Percentiles rank a stretch among this genome's conserved stretches.
Evolutionary conservation across 176 grass and related monocot species (phyloP).

Genomic region (Triticum monococcum): DNA sequence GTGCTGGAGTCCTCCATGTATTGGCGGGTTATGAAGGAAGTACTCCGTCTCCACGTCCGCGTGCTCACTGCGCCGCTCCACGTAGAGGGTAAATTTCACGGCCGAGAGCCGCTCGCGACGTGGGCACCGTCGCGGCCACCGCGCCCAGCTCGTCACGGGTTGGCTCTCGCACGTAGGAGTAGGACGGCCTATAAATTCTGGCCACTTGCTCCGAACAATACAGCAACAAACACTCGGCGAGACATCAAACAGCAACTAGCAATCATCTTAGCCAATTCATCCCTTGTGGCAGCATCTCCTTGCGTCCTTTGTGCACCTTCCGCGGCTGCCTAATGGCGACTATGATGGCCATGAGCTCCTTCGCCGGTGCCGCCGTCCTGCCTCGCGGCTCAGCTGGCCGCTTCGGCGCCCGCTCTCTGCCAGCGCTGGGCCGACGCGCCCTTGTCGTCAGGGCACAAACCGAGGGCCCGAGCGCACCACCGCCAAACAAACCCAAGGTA

Average conservation of each 20-base stretch:
- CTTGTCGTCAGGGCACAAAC: background rate
- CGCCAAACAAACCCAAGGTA: background rate
- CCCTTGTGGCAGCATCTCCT: background rate
- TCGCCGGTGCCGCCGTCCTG: background rate
- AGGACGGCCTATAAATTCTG: background rate
- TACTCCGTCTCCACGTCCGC: background rate
- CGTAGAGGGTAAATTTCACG: background rate
- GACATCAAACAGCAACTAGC: background rate
- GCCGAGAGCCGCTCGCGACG: background rate
- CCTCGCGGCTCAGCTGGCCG: background rate
- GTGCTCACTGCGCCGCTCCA: background rate
- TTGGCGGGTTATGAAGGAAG: background rate
- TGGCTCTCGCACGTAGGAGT: background rate
- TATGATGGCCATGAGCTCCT: background rate
- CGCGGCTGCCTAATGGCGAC: background rate
- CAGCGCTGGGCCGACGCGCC: background rate
- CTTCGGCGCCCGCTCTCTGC: background rate
- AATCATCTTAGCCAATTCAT: background rate
- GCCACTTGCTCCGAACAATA: background rate
- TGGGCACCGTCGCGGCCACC: background rate
- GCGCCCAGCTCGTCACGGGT: background rate
- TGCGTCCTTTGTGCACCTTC: background rate
- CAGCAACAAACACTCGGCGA: background rate
- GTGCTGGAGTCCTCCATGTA: background rate
- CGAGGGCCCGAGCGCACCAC: background rate